Conservation (phyloP, 2,329 filamentous ascomycete genomes). For the Cladosporium sp. region DNA sequence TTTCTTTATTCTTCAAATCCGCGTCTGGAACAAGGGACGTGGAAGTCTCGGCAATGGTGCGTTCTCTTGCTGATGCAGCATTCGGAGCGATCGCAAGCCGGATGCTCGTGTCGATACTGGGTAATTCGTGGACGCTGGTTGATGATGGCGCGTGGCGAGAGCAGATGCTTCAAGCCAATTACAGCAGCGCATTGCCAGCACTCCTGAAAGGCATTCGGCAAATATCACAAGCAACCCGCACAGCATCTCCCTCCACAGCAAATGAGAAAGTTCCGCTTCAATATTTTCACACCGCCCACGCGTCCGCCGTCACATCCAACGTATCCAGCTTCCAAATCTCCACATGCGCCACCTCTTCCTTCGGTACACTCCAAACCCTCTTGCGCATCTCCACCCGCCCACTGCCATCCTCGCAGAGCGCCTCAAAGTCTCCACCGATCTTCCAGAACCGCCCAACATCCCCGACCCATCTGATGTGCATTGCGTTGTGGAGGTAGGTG, state of each 20-base stretch:
- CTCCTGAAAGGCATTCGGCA: neutral
- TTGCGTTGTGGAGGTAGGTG: conserved; percentile 21
- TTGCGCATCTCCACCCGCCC: conserved; percentile 30
- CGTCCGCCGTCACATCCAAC: conserved; percentile 32
- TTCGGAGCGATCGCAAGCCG: neutral
- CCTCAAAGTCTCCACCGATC: conserved; percentile 32
- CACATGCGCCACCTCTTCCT: conserved; percentile 43
- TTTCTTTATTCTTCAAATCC: neutral
- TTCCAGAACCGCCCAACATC: conserved; percentile 44
- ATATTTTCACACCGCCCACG: neutral
- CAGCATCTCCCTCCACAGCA: neutral
- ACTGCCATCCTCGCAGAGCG: conserved; percentile 24
- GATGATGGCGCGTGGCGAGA: neutral
- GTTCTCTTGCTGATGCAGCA: neutral
- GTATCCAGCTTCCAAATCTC: conserved; percentile 51
- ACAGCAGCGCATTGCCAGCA: neutral
- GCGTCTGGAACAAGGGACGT: neutral
- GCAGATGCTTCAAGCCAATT: neutral
- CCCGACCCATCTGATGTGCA: conserved; percentile 43
- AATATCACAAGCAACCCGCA: neutral
- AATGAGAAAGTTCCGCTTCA: neutral
- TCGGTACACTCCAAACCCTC: conserved; percentile 37
- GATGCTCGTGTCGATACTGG: neutral
- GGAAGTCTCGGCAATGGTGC: neutral
- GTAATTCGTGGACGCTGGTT: neutral